Evolutionary conservation across 495 filamentous ascomycete genomes (phyloP).

Genomic region (Hypomontagnella submonticulosa): DNA sequence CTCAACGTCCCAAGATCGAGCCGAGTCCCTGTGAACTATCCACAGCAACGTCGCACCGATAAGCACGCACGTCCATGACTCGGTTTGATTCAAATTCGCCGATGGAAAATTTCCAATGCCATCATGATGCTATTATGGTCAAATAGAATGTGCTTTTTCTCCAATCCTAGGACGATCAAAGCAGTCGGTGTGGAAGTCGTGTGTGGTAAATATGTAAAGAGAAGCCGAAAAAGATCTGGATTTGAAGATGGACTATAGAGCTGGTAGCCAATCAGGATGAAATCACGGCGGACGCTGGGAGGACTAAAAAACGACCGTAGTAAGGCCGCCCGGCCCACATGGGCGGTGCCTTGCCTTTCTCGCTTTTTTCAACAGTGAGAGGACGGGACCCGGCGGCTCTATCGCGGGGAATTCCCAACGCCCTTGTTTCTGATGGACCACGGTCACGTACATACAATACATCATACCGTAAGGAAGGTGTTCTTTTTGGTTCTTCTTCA

Average conservation of each 20-base stretch:
- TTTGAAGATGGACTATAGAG: conserved; percentile 28
- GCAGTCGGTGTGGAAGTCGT: conserved; percentile 5
- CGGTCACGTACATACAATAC: conserved; percentile 14
- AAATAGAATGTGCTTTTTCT: conserved; percentile 1
- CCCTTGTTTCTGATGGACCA: conserved; percentile 40
- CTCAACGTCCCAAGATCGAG: background rate
- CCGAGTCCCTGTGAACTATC: conserved; percentile 11
- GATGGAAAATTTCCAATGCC: conserved; percentile 2
- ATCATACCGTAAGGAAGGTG: conserved; percentile 24
- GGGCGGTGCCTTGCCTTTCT: conserved; percentile 33
- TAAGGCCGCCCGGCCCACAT: conserved; percentile 48
- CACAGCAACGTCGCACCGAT: conserved; percentile 21
- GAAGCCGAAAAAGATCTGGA: conserved; percentile 3
- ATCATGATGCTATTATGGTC: conserved; percentile 5
- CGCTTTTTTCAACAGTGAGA: conserved; percentile 17
- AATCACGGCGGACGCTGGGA: conserved; percentile 37
- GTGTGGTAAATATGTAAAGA: conserved; percentile 20
- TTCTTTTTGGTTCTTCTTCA: conserved; percentile 7
- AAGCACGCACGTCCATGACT: conserved; percentile 22
- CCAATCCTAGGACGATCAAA: conserved; percentile 13
- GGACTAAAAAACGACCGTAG: conserved; percentile 43
- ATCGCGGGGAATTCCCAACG: conserved; percentile 48
- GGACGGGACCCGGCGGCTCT: conserved; percentile 45
- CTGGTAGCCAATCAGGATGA: conserved; percentile 39
- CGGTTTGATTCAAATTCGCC: conserved; percentile 8